These are phyloP conservation scores for Phytophthora cactorum DNA, from an alignment of 352 stramenopile species.

Conservation along the genomic window DNA sequence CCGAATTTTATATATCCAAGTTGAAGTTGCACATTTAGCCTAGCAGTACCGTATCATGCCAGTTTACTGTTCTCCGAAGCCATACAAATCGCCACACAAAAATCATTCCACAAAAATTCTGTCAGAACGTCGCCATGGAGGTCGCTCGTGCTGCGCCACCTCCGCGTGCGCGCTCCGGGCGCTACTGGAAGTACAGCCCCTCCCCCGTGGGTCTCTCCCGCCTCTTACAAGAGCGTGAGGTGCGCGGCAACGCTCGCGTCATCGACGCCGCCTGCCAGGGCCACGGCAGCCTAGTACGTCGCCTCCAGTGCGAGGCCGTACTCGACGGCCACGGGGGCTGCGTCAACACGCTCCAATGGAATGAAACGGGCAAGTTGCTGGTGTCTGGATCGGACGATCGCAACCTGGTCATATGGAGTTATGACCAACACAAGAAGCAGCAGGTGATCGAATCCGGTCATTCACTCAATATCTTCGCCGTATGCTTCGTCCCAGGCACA, in stretches of 20 bases:
- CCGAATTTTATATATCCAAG: too few relatives aligned
- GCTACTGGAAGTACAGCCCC: slow-evolving; percentile 51
- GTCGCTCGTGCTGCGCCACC: slow-evolving; percentile 5
- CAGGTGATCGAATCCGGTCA: slow-evolving; percentile 80
- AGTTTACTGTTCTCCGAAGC: background rate
- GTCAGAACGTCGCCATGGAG: slow-evolving; percentile 14
- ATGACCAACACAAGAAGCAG: slow-evolving; percentile 53
- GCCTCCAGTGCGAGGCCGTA: slow-evolving; percentile 59
- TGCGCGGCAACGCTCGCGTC: slow-evolving; percentile 50
- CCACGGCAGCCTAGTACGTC: slow-evolving; percentile 65
- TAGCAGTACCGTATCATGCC: too few relatives aligned
- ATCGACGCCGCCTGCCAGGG: slow-evolving; percentile 57
- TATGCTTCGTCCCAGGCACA: slow-evolving; percentile 84
- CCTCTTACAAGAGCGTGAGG: slow-evolving; percentile 65
- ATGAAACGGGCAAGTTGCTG: slow-evolving; percentile 63
- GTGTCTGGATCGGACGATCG: slow-evolving; percentile 88
- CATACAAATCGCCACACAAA: slow-evolving; percentile 5
- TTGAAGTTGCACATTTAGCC: too few relatives aligned
- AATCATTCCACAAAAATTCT: slow-evolving; percentile 4
- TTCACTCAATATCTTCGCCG: slow-evolving; percentile 87
- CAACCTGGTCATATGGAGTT: slow-evolving; percentile 83
- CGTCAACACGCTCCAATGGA: slow-evolving; percentile 90
- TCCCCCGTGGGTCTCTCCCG: slow-evolving; percentile 26
- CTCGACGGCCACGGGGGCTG: slow-evolving; percentile 72
- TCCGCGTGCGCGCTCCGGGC: slow-evolving; percentile 10